Percentiles rank a stretch among this genome's conserved stretches.
These are phyloP conservation scores for Xylaria grammica DNA, from an alignment of 495 filamentous ascomycete species.

Conservation along the genomic window DNA sequence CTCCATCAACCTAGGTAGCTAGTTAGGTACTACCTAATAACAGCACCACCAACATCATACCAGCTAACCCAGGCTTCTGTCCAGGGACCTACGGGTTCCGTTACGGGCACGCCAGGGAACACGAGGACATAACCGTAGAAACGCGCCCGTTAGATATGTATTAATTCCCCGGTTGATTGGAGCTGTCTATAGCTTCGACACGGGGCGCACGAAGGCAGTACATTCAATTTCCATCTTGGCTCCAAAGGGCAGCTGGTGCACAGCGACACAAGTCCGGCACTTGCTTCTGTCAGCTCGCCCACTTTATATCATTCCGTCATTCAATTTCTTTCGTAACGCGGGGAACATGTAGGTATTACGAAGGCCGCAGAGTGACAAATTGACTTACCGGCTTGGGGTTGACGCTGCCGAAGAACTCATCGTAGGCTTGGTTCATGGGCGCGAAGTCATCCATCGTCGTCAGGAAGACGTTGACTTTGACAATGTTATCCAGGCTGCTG, in stretches of 20 bases:
- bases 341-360: no score
- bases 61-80: no score
- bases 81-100: no score
- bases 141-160: no score
- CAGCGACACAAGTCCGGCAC: slow-evolving; percentile 70
- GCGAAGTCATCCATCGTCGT: slow-evolving; percentile 70
- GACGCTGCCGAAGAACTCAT: slow-evolving; percentile 56
- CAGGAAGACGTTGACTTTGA: slow-evolving; percentile 72
- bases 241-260: slow-evolving; percentile 65
- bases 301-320: background rate
- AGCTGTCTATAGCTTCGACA: slow-evolving; percentile 4
- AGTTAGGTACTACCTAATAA: no score
- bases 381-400: slow-evolving; percentile 59
- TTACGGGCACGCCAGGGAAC: no score
- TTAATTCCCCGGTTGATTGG: no score
- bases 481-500: slow-evolving; percentile 61
- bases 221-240: slow-evolving; percentile 79
- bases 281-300: slow-evolving; percentile 19
- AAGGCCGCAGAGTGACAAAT: background rate
- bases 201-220: slow-evolving; percentile 53
- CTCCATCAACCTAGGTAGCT: no score
- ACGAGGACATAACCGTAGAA: background rate
- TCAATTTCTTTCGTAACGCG: background rate
- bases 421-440: slow-evolving; percentile 66
- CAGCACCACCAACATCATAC: no score